phyloP scores from a whole-genome alignment of 768 basidiomycete species.

The Pleurotus giganteus region DNA sequence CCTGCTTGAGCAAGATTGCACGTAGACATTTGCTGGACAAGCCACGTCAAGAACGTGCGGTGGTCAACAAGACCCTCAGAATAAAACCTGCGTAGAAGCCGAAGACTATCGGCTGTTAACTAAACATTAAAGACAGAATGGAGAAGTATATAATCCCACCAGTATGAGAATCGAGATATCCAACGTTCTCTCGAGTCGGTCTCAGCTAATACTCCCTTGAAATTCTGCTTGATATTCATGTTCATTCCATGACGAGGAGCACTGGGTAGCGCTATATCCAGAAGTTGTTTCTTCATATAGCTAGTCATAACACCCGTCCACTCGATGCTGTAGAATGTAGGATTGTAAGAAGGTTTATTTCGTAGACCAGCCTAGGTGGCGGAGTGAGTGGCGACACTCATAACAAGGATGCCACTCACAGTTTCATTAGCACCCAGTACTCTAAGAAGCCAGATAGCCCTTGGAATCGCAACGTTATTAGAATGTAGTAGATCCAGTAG shows the following conservation, averaged over 20 bases:
- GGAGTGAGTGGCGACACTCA: conserved; percentile 5
- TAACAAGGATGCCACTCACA: conserved; percentile 32
- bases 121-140: background rate
- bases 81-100: conserved; percentile 73
- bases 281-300: conserved; percentile 80
- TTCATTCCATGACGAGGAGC: conserved; percentile 74
- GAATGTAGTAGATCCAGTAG: conserved; percentile 76
- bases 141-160: conserved; percentile 40
- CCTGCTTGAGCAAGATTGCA: conserved; percentile 83
- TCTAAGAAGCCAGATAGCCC: conserved; percentile 86
- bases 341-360: conserved; percentile 78
- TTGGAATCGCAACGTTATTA: conserved; percentile 72
- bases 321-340: conserved; percentile 79
- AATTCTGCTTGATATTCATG: conserved; percentile 79
- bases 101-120: conserved; percentile 43
- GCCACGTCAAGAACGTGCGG: conserved; percentile 73
- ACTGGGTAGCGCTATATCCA: conserved; percentile 76
- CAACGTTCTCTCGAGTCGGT: conserved; percentile 67
- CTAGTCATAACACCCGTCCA: conserved; percentile 82
- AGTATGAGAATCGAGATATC: conserved; percentile 78
- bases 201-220: conserved; percentile 79
- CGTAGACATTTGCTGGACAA: conserved; percentile 71
- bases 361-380: conserved; percentile 60
- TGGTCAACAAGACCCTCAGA: conserved; percentile 80
- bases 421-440: conserved; percentile 89